A percentile compares a stretch with the other conserved stretches of the same genome.
Conservation (phyloP, 345 rosid genomes). For the Citrus inodora region DNA sequence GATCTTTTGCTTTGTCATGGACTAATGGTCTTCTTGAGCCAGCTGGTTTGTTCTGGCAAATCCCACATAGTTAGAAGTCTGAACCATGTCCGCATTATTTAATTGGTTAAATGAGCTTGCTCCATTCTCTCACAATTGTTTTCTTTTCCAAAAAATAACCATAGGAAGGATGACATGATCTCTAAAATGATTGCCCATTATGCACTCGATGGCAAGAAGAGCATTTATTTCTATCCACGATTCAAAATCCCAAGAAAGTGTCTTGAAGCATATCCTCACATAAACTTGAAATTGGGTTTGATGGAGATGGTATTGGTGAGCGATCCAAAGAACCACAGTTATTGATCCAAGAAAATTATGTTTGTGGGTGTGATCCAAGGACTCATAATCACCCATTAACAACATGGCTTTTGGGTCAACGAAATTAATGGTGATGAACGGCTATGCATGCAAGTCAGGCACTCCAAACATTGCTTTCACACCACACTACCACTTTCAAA, state of each 20-base stretch:
- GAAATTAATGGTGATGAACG: neutral
- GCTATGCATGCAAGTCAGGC: neutral
- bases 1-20: neutral
- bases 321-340: conserved; percentile 26
- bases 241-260: conserved; percentile 7
- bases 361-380: conserved; percentile 29
- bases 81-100: neutral
- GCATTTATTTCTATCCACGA: neutral
- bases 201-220: conserved; percentile 5
- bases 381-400: conserved; percentile 10
- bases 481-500: conserved; percentile 6
- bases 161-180: neutral
- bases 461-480: conserved; percentile 25
- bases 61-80: neutral
- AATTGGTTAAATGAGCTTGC: neutral
- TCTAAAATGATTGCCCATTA: conserved; percentile 11
- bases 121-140: neutral
- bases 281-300: neutral
- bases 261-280: neutral
- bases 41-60: neutral
- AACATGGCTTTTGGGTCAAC: neutral
- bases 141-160: neutral
- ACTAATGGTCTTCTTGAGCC: neutral
- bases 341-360: conserved; percentile 21
- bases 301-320: neutral